Percentiles rank a stretch among this genome's conserved stretches.
Conservation (phyloP, 345 rosid species). For the Eutrema heterophyllum region DNA sequence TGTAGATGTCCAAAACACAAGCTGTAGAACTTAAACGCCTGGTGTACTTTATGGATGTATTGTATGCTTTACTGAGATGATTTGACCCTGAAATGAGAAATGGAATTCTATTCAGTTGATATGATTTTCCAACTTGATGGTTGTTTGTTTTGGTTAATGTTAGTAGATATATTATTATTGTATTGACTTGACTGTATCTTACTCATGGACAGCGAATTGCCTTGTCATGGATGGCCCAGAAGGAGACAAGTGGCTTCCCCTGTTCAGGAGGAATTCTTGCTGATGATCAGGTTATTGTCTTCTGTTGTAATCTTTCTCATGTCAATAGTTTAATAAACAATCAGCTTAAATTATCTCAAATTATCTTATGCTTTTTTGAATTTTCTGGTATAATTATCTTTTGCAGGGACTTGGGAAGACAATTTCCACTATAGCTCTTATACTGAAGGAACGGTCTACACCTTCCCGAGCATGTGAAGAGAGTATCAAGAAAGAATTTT, state of each 20-base stretch:
- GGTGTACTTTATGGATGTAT: neutral
- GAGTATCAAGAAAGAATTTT: conserved; percentile 44
- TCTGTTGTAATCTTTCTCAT: conserved; percentile 8
- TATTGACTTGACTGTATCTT: neutral
- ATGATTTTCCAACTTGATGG: neutral
- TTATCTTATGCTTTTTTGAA: neutral
- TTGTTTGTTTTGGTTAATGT: conserved; percentile 7
- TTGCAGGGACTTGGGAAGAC: conserved; percentile 96
- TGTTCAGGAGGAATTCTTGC: conserved; percentile 98
- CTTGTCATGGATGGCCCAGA: conserved; percentile 92
- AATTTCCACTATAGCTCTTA: conserved; percentile 88
- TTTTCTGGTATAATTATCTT: conserved; percentile 16
- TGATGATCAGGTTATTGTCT: conserved; percentile 78
- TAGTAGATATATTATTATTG: neutral
- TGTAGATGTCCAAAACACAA: neutral
- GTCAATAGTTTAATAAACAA: neutral
- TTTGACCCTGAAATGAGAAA: neutral
- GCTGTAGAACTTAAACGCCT: neutral
- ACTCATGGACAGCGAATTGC: conserved; percentile 72
- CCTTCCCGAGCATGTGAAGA: conserved; percentile 35
- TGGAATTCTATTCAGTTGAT: neutral
- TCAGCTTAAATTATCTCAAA: neutral
- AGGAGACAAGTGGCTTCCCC: conserved; percentile 58
- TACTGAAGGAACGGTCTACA: conserved; percentile 75
- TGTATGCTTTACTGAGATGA: neutral